Evolutionary conservation across 208 protist genomes (phyloP).

Genomic region (Giardia muris): DNA sequence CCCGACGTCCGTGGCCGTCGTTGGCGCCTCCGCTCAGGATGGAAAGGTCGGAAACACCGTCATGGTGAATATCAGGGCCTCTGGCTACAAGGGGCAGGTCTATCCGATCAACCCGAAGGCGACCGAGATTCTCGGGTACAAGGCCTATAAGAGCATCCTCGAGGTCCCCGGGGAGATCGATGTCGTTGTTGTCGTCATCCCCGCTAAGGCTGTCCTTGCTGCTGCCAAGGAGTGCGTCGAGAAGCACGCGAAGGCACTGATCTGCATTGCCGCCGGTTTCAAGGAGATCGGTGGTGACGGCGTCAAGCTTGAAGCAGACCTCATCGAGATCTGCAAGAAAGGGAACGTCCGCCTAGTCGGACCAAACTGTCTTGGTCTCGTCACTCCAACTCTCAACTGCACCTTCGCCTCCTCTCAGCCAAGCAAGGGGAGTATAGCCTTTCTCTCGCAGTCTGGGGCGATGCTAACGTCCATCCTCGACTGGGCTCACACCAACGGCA

Average conservation of each 20-base stretch:
- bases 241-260: neutral
- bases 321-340: conserved; percentile 17
- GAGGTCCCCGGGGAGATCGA: conserved; percentile 30
- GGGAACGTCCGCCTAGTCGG: conserved; percentile 38
- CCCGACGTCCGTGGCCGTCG: conserved; percentile 39
- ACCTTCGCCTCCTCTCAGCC: conserved; percentile 37
- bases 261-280: conserved; percentile 46
- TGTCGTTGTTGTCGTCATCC: conserved; percentile 38
- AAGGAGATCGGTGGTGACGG: conserved; percentile 37
- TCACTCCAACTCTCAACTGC: conserved; percentile 33
- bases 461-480: conserved; percentile 41
- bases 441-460: conserved; percentile 46
- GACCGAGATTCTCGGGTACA: conserved; percentile 29
- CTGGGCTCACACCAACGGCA: conserved; percentile 23
- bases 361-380: conserved; percentile 40
- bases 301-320: conserved; percentile 32
- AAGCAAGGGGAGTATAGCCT: conserved; percentile 32
- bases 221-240: conserved; percentile 34
- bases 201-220: conserved; percentile 25
- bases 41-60: conserved; percentile 40
- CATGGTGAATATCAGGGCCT: conserved; percentile 32
- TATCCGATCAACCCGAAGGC: conserved; percentile 42
- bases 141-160: conserved; percentile 26
- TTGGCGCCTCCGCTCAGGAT: conserved; percentile 36
- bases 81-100: conserved; percentile 32